phyloP scores from a whole-genome alignment of 2,329 filamentous ascomycete species.

The Paecilomyces fulvus region DNA sequence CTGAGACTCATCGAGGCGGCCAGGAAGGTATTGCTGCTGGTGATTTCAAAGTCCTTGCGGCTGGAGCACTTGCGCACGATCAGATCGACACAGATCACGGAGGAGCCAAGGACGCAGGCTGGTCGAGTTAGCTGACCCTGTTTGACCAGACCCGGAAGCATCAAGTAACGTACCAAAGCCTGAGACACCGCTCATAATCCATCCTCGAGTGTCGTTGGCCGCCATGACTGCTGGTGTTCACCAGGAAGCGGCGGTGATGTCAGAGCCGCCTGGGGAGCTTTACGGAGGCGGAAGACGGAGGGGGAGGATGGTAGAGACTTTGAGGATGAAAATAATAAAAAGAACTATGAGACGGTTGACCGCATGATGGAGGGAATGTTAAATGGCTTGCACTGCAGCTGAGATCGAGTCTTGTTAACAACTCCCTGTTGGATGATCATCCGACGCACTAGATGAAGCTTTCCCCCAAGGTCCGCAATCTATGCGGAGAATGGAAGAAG shows the following conservation, averaged over 20 bases:
- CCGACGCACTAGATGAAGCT: slow-evolving; percentile 3
- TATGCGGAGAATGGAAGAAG: neutral
- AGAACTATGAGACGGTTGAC: neutral
- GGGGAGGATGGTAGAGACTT: neutral
- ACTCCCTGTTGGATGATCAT: neutral
- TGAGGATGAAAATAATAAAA: neutral
- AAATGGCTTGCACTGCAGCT: neutral
- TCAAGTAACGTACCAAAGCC: slow-evolving; percentile 54
- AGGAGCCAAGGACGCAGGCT: slow-evolving; percentile 61
- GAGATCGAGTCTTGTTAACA: neutral
- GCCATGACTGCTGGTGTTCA: slow-evolving; percentile 27
- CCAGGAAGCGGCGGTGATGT: slow-evolving; percentile 14
- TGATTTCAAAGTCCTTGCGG: slow-evolving; percentile 71
- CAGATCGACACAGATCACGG: slow-evolving; percentile 79
- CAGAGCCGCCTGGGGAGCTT: slow-evolving; percentile 5
- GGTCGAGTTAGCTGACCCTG: slow-evolving; percentile 6
- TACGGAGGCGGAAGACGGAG: neutral
- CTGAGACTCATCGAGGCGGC: slow-evolving; percentile 83
- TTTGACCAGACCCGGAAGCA: slow-evolving; percentile 1
- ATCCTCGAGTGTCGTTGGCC: slow-evolving; percentile 79
- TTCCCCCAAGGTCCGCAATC: slow-evolving; percentile 14
- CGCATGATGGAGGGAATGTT: neutral
- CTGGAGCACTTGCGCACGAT: slow-evolving; percentile 65
- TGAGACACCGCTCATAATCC: slow-evolving; percentile 79
- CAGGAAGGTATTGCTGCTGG: slow-evolving; percentile 81